Base-by-base conservation (phyloP, 768 basidiomycete genomes). In the Pisolithus albus region DNA sequence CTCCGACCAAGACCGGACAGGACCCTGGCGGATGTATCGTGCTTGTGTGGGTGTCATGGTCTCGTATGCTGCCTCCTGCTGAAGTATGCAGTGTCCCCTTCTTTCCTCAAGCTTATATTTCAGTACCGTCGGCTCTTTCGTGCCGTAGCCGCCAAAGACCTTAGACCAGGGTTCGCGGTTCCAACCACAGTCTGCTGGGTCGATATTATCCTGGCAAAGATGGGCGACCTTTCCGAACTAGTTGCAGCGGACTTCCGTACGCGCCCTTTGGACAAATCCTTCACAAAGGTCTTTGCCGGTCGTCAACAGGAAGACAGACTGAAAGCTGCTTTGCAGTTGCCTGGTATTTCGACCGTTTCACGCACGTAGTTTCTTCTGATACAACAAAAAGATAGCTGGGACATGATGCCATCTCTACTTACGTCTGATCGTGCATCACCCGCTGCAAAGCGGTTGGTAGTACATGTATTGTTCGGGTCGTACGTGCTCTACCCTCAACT, bases 251-350 rank as follows among this genome's bases (percentile, higher is more conserved):
- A 66, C 8, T 49, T 61, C 37, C 52, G 58, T 26, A 13, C 38
- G 28, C 41, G 44, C 26, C 47, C 51, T 19, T 48, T 52, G 5
- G 55, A 59, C 9, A 34, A 51, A 18, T 54, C 53, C 39, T 57
- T 62, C 37, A 54, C 54, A 51, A 62, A 62, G 51, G 73, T 53
- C 52, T 61, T 73, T 59, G 64, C 53, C 54, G 53, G 46, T n/a
- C 78, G 78, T 48, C 70, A 69, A 51, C 73, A 78, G 38, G 73
- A 80, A 16, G 77, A 82, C 52, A 67, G 65, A 50, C 61, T 87
- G 28, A 72, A 75, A 38, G 84, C 83, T 38, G 81, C 83, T 5
- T 68, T 76, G 21, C 86, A 88, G 56, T 67, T 90, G n/a, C 87
- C 88, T 52, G 75, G 86, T 83, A 64, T 54, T 59, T 50, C 40